Percentiles rank a stretch among this genome's conserved stretches.
Conservation (phyloP, 2,329 filamentous ascomycete genomes). For the Botrytis hyacinthi region DNA sequence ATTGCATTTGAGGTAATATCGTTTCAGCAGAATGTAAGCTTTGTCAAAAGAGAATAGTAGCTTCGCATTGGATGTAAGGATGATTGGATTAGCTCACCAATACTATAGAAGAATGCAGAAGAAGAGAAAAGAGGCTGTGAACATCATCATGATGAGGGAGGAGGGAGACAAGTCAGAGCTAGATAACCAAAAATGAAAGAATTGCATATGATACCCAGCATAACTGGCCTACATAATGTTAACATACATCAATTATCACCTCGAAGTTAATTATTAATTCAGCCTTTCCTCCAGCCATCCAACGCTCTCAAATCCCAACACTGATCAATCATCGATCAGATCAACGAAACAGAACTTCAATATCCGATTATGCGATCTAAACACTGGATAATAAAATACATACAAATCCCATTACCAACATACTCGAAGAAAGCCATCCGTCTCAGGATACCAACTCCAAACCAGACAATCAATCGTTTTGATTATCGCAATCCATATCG, state of each 20-base stretch:
- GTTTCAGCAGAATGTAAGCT: not conserved
- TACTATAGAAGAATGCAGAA: not conserved
- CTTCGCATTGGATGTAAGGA: not conserved
- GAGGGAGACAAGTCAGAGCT: not conserved
- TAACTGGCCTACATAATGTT: not conserved
- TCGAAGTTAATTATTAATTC: not conserved
- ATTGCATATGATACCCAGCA: not conserved
- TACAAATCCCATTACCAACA: too few species aligned
- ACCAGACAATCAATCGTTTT: too few species aligned
- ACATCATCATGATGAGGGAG: not conserved
- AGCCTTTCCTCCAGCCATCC: accelerated
- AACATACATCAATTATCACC: not conserved
- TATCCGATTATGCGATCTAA: too few species aligned
- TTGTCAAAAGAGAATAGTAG: not conserved
- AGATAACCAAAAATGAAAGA: not conserved
- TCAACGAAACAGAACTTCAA: too few species aligned
- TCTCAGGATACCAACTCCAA: too few species aligned
- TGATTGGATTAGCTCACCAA: not conserved
- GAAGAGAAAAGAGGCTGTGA: not conserved
- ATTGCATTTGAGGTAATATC: not conserved
- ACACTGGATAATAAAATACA: too few species aligned
- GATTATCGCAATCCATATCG: too few species aligned
- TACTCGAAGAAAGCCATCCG: too few species aligned
- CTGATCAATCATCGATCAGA: not conserved
- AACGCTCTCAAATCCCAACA: not conserved